Percentiles rank a stretch among this genome's conserved stretches.
These are phyloP conservation scores for Blastocystis sp. DNA, from an alignment of 352 stramenopile genomes.

Conservation along the genomic window DNA sequence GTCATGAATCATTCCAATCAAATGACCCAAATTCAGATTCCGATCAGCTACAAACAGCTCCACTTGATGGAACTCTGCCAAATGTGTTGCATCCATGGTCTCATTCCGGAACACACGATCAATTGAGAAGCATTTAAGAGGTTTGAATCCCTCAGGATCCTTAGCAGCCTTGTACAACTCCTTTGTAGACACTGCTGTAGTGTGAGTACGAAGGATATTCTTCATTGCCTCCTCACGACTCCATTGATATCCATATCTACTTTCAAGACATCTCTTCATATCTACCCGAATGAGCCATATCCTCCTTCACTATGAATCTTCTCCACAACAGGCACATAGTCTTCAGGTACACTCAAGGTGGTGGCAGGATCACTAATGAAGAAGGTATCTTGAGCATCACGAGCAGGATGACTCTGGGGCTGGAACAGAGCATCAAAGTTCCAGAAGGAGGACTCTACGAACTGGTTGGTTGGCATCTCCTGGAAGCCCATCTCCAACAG, in stretches of 20 bases:
- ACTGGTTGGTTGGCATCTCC: constrained; percentile 98
- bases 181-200: constrained; percentile 92
- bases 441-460: constrained; percentile 97
- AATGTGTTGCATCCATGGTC: constrained; percentile 97
- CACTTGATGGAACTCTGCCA: constrained; percentile 99
- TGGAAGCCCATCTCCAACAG: constrained; percentile 98
- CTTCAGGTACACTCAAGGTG: constrained; percentile 79
- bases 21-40: constrained; percentile 90
- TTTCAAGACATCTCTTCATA: constrained; percentile 67
- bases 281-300: constrained; percentile 88
- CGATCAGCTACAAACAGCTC: constrained; percentile 96
- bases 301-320: constrained; percentile 93
- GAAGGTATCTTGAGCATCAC: constrained; percentile 98
- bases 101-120: constrained; percentile 99
- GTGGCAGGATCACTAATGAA: constrained; percentile 86
- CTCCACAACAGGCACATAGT: constrained; percentile 97
- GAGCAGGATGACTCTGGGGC: constrained; percentile 93
- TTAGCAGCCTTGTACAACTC: constrained; percentile 95
- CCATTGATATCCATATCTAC: constrained; percentile 74
- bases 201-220: constrained; percentile 97
- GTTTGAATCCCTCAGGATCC: constrained; percentile 86
- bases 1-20: constrained; percentile 97
- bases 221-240: constrained; percentile 91
- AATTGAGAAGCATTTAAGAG: constrained; percentile 96
- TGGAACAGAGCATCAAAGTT: constrained; percentile 99